Conservation (phyloP, 306 rosid genomes). For the Elaeagnus macrophylla region DNA sequence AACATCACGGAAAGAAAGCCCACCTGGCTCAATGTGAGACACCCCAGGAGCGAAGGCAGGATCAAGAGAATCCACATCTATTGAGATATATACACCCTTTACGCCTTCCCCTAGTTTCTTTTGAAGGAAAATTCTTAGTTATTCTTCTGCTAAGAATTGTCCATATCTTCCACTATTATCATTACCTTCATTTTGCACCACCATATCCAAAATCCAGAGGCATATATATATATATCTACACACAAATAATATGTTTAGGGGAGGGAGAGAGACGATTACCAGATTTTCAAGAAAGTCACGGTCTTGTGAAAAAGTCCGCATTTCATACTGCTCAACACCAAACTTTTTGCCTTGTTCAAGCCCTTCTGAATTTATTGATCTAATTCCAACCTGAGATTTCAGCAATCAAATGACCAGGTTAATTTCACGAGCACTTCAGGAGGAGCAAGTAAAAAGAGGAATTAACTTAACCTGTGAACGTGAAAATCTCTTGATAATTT, state of each 20-base stretch:
- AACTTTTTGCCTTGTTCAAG: constrained; percentile 77
- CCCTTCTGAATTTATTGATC: constrained; percentile 80
- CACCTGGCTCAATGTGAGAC: constrained; percentile 95
- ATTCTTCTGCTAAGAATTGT: no score
- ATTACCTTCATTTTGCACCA: no score
- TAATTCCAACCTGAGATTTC: constrained; percentile 69
- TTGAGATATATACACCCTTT: constrained; percentile 84
- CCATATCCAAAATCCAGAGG: no score
- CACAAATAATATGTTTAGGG: not conserved
- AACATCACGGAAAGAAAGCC: constrained; percentile 81
- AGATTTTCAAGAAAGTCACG: constrained; percentile 60
- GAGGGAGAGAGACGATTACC: constrained; percentile 38
- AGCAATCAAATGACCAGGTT: constrained; percentile 14
- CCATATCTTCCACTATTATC: no score
- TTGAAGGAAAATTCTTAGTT: constrained; percentile 8
- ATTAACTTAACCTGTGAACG: not conserved
- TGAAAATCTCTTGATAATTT: not conserved
- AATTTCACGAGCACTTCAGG: not conserved
- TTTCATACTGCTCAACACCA: constrained; percentile 92
- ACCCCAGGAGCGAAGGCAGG: constrained; percentile 99
- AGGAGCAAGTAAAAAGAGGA: not conserved
- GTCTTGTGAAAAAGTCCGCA: constrained; percentile 83
- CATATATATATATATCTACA: not conserved
- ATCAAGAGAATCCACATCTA: constrained; percentile 85
- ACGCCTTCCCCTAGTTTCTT: constrained; percentile 96